A percentile compares a stretch with the other conserved stretches of the same genome.
Conservation (phyloP, 371 early-diverging fungal genomes). For the Mucor velutinosus region DNA sequence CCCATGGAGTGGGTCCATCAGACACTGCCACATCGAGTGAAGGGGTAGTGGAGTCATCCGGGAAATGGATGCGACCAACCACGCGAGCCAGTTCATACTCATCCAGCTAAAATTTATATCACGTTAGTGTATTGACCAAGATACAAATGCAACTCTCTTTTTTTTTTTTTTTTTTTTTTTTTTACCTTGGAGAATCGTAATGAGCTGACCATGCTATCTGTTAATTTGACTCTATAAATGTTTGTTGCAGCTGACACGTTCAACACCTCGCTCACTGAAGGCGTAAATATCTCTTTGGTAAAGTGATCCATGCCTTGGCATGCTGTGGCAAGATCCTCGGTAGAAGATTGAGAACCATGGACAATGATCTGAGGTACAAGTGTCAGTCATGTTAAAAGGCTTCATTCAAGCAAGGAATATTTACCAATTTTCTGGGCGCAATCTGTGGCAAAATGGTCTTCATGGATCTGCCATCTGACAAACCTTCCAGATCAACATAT, state of each 20-base stretch:
- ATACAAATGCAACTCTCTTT: too few relatives aligned
- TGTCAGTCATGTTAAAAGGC: background rate
- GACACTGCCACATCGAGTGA: slow-evolving; percentile 71
- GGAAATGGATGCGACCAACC: slow-evolving; percentile 71
- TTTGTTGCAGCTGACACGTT: slow-evolving; percentile 90
- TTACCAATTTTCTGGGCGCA: slow-evolving; percentile 83
- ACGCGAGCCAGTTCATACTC: slow-evolving; percentile 81
- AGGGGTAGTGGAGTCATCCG: slow-evolving; percentile 70
- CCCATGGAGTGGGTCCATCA: slow-evolving; percentile 43
- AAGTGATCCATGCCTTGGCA: slow-evolving; percentile 62
- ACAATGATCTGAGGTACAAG: slow-evolving; percentile 67
- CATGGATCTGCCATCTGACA: slow-evolving; percentile 85
- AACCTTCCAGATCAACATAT: slow-evolving; percentile 92
- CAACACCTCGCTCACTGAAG: slow-evolving; percentile 77
- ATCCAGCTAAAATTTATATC: slow-evolving; percentile 44
- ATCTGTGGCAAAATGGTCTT: slow-evolving; percentile 85
- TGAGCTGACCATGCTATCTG: slow-evolving; percentile 86
- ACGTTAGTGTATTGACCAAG: too few relatives aligned
- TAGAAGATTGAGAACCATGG: slow-evolving; percentile 76
- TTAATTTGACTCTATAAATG: slow-evolving; percentile 76
- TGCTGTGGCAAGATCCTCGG: slow-evolving; percentile 60
- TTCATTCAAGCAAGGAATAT: background rate
- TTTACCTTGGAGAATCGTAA: slow-evolving; percentile 71
- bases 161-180: slow-evolving; percentile 18
- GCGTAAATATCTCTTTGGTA: slow-evolving; percentile 84